phyloP scores from a whole-genome alignment of 2,329 filamentous ascomycete genomes.

The Colletotrichum higginsianum region DNA sequence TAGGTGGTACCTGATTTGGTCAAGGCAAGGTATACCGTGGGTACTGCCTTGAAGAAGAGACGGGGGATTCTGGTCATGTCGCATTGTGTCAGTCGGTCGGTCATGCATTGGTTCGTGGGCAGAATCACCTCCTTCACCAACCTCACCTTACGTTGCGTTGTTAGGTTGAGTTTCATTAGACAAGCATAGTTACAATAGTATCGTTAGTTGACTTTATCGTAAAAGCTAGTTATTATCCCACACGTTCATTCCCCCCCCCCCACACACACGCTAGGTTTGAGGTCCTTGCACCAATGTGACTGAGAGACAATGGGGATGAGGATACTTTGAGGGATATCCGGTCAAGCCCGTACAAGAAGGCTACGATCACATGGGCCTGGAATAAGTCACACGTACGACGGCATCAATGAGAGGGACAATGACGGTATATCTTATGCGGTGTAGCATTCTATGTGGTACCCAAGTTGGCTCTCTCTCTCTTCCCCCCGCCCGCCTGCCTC shows the following conservation, averaged over 20 bases:
- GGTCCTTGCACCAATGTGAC: too few species aligned
- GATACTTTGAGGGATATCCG: too few species aligned
- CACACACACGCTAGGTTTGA: background rate
- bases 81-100: background rate
- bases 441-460: slow-evolving; percentile 33
- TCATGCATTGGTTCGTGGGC: background rate
- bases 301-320: too few species aligned
- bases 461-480: background rate
- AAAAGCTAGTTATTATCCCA: slow-evolving; percentile 40
- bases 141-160: background rate
- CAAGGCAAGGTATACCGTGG: background rate
- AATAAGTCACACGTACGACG: background rate
- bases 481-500: too few species aligned
- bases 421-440: slow-evolving; percentile 6
- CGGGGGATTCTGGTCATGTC: background rate
- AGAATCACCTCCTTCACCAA: background rate
- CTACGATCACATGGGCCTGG: background rate
- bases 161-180: slow-evolving; percentile 8
- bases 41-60: too few species aligned
- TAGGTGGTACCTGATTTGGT: background rate
- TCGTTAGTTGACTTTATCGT: slow-evolving; percentile 35
- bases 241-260: background rate
- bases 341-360: background rate
- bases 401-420: background rate
- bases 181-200: slow-evolving; percentile 29